phyloP scores from a whole-genome alignment of 805 yeast genomes.

The Nakazawaea peltata region DNA sequence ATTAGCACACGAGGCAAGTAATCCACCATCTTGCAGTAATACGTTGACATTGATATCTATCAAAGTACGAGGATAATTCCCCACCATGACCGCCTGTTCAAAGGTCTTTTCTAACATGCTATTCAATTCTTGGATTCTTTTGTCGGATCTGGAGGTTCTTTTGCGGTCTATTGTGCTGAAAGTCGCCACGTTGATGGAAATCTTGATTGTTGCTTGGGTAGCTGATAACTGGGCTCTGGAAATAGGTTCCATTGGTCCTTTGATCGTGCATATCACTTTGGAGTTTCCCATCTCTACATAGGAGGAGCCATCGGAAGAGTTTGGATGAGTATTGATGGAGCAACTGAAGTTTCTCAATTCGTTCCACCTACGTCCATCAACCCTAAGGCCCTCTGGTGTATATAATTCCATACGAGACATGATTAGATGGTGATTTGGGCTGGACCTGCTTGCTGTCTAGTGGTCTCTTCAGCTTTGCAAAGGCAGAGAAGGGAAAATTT shows the following conservation, averaged over 20 bases:
- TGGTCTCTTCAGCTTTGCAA: neutral
- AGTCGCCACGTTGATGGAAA: constrained; percentile 67
- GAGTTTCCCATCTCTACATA: constrained; percentile 89
- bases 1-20: constrained; percentile 71
- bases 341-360: constrained; percentile 81
- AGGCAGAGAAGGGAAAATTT: neutral
- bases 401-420: constrained; percentile 58
- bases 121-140: constrained; percentile 58
- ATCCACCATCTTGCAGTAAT: constrained; percentile 84
- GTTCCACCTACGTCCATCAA: constrained; percentile 94
- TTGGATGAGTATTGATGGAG: constrained; percentile 80
- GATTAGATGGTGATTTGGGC: neutral
- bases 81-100: constrained; percentile 63
- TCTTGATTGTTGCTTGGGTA: constrained; percentile 48
- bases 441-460: too few relatives aligned
- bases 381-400: constrained; percentile 90
- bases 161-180: constrained; percentile 74
- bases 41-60: constrained; percentile 74
- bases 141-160: constrained; percentile 61
- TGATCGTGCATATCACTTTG: constrained; percentile 74
- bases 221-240: constrained; percentile 41
- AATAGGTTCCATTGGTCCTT: constrained; percentile 86
- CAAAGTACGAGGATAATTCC: constrained; percentile 75
- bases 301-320: constrained; percentile 86
- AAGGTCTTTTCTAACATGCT: constrained; percentile 64